phyloP scores from a whole-genome alignment of 1,284 basidiomycete genomes.

The Meira nashicola region DNA sequence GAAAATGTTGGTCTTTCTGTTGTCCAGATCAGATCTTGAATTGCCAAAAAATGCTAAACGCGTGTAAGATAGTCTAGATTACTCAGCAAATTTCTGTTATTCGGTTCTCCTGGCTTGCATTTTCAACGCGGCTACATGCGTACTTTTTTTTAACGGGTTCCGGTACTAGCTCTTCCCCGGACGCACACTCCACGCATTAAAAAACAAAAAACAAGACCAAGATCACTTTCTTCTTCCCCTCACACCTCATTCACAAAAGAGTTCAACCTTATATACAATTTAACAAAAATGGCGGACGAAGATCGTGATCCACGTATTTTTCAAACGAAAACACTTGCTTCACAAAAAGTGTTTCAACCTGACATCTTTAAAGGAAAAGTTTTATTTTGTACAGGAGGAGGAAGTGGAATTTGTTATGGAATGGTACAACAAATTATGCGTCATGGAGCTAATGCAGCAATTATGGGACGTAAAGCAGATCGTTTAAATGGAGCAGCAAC shows the following conservation, averaged over 20 bases:
- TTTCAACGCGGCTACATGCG: too few relatives aligned
- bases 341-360: constrained; percentile 60
- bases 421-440: constrained; percentile 71
- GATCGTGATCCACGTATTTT: constrained; percentile 5
- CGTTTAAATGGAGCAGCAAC: constrained; percentile 69
- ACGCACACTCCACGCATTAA: neutral
- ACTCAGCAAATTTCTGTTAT: too few relatives aligned
- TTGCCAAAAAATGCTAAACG: too few relatives aligned
- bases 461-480: constrained; percentile 81
- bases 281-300: neutral
- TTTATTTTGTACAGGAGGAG: constrained; percentile 71
- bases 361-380: constrained; percentile 89
- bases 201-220: neutral
- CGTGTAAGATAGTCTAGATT: too few relatives aligned
- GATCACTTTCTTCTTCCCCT: neutral
- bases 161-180: too few relatives aligned
- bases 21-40: too few relatives aligned
- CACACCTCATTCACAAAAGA: neutral
- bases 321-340: neutral
- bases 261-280: neutral
- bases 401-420: constrained; percentile 75
- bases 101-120: too few relatives aligned
- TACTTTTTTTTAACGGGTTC: too few relatives aligned
- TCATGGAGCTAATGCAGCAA: constrained; percentile 74
- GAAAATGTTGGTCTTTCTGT: too few relatives aligned